phyloP scores from a whole-genome alignment of 78 protist genomes.

The Salpingoeca rosetta region DNA sequence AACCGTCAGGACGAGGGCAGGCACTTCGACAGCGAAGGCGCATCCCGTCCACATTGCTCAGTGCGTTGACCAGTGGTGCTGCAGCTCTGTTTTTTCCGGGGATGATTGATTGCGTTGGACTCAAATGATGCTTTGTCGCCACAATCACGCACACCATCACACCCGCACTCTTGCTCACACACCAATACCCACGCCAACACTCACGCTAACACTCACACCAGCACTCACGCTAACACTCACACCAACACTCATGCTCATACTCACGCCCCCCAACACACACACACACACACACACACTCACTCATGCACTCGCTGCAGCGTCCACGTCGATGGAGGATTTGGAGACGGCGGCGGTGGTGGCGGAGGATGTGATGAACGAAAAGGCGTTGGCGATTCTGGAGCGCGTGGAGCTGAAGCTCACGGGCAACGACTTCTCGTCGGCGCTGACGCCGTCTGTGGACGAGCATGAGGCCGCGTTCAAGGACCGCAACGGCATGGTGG shows the following conservation, averaged over 20 bases:
- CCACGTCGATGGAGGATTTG: neutral
- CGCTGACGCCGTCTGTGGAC: constrained; percentile 3
- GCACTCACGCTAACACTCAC: too few species aligned
- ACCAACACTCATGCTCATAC: neutral
- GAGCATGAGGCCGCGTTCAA: neutral
- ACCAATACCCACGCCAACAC: too few species aligned
- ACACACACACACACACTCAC: neutral
- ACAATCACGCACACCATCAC: too few species aligned
- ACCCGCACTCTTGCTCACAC: too few species aligned
- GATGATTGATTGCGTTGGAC: too few species aligned
- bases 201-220: too few species aligned
- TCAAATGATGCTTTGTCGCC: too few species aligned
- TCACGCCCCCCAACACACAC: neutral
- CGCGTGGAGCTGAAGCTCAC: constrained; percentile 87
- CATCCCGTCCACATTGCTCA: too few species aligned
- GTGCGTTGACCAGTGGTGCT: too few species aligned
- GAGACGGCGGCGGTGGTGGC: neutral
- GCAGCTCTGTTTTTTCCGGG: too few species aligned
- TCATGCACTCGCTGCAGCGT: neutral
- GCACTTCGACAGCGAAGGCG: too few species aligned
- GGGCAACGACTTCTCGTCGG: constrained; percentile 25
- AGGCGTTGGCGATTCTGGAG: constrained; percentile 69
- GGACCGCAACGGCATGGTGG: neutral
- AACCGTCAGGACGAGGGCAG: too few species aligned
- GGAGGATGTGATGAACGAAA: constrained; percentile 47